Base-by-base conservation (phyloP, 371 early-diverging fungal species). In the Actinomucor elegans region DNA sequence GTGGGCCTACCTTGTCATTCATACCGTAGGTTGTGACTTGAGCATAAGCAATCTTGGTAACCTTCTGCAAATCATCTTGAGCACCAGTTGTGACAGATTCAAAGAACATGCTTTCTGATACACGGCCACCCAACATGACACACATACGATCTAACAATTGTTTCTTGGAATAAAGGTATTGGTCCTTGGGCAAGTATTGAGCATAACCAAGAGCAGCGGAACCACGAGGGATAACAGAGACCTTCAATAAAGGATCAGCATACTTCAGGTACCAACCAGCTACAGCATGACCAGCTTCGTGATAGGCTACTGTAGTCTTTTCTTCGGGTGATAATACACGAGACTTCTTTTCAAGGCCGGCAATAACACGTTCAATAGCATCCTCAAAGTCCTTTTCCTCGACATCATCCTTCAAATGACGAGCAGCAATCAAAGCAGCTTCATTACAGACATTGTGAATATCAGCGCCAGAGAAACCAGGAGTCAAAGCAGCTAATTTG, bases 281-380 rank as follows among this genome's bases (percentile, higher is more conserved):
- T 26, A 99, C 94, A 35, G 99, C 99, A 62, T 99, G 99, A 5
- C 99, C 99, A 32, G 99, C 98, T 77, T 99, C 99, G 68, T 99
- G 99, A 70, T 98, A 96, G 17, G 99, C 98, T 17, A 99, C 98
- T 7, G 93, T 96, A 78, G 90, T 95, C 89, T 98, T 99, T 73
- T 99, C 99, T 57, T 96, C 94, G 1, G 99, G 97, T 10, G 94
- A 90, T 45, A 99, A 73, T 2, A 97, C 93, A 33, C 93, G 87
- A 24, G 94, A 90, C 71, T 95, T 96, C 86, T 96, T 97, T 73
- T 98, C 98, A 15, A 98, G 75, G 41, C 99, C 99, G 17, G 93
- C 99, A 78, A 99, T 93, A 41, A 99, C 99, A 54, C 99, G 90
- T 65, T 99, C 99, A 56, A 98, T 96, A 26, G 99, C 99, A 37